Conservation (phyloP, 345 rosid genomes). For the Eucalyptus urophylla region DNA sequence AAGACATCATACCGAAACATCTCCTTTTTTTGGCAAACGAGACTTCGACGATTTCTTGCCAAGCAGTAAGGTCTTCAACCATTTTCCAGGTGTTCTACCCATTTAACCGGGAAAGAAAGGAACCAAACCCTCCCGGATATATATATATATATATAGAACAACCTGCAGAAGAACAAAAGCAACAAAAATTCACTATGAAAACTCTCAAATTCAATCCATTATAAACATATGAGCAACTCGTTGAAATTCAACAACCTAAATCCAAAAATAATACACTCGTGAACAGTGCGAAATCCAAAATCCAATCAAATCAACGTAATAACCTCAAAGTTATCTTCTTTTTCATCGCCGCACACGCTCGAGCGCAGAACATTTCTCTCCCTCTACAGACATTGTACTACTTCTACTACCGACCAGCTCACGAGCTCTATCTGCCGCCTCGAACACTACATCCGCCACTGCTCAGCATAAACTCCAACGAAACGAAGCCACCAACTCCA, state of each 20-base stretch:
- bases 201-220: neutral
- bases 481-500: neutral
- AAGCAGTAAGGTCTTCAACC: slow-evolving; percentile 55
- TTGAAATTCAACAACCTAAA: neutral
- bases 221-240: neutral
- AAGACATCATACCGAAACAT: slow-evolving; percentile 24
- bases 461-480: neutral
- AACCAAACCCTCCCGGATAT: neutral
- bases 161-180: neutral
- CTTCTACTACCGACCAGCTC: neutral
- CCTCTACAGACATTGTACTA: neutral
- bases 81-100: slow-evolving; percentile 78
- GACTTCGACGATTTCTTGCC: slow-evolving; percentile 68
- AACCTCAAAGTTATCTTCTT: neutral
- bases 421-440: neutral
- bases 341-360: neutral
- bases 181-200: neutral
- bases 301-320: neutral
- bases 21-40: slow-evolving; percentile 37
- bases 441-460: neutral
- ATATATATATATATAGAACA: neutral
- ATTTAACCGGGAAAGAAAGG: slow-evolving; percentile 7
- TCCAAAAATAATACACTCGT: neutral
- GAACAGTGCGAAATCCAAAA: neutral
- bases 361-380: neutral